Base-by-base conservation (phyloP, 495 filamentous ascomycete species). In the Diplogelasinospora grovesii region DNA sequence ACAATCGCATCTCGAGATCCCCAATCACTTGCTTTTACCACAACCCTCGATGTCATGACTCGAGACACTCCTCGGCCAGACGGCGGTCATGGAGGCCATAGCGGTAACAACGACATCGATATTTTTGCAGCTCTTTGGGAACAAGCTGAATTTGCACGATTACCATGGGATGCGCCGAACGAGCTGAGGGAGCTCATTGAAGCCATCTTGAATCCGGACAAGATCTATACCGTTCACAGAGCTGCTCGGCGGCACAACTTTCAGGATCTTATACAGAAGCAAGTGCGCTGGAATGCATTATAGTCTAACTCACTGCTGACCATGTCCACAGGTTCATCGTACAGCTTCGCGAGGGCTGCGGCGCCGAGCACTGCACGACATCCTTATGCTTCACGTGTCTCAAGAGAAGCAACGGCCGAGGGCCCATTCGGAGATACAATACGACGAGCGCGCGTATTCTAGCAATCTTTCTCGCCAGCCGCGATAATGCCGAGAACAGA, bases 331-430 rank as follows among this genome's bases (percentile, higher is more conserved):
- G 88, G 46, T 93, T 84, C 54, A 83, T 89, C 45, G 67, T 72
- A 14, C 89, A 95, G 63, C 73, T 95, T n/a, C 74, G 86, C 24
- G 74, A 88, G 42, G 89, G 89, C 39, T 95, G 89, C 53, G 70
- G 76, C 33, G 73, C 77, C 34, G 65, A 71, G n/a, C 60, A 66
- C 29, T 95, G 89, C 61, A 71, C 66, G 14, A 92, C 81, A 1
- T 60, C 85, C 10, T 88, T 86, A 22, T 95, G 89, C 64, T 85
- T 86, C 46, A 88, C 78, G 49, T 85, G 74, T 57, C 79, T 83
- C 38, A 82, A 73, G 54, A 71, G 82, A 39, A 59, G 79, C 14
- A 72, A 75, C 9, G 70, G 66, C 19, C 78, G 77, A 45, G 75
- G 70, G 5, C 85, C 86, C 3, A 78, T 84, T 45, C 81, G 86